Percentiles rank a stretch among this genome's conserved stretches.
Conservation (phyloP, 495 filamentous ascomycete species). For the Trypethelium eluteriae region DNA sequence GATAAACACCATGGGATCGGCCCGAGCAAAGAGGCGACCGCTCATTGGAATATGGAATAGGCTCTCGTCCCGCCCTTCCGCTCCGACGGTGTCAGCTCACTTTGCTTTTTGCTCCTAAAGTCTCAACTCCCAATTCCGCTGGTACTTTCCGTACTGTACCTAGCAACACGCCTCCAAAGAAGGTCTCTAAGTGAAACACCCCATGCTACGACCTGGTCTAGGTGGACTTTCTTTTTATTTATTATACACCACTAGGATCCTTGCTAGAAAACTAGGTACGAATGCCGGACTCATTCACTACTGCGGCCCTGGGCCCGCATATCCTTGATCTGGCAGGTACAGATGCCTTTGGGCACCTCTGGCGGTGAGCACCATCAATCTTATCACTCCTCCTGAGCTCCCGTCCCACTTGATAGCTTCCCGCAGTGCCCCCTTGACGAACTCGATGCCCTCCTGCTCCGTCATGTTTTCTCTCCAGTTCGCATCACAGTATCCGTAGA, state of each 20-base stretch:
- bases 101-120: background rate
- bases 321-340: constrained; percentile 81
- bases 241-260: background rate
- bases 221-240: background rate
- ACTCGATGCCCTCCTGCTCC: constrained; percentile 82
- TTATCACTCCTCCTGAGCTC: constrained; percentile 94
- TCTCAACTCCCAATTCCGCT: background rate
- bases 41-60: background rate
- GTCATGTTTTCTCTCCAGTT: constrained; percentile 95
- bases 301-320: constrained; percentile 48
- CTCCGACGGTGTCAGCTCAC: constrained; percentile 8
- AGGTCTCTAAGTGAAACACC: background rate
- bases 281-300: background rate
- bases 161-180: too few species aligned
- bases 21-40: background rate
- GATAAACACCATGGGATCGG: background rate
- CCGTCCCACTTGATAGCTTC: constrained; percentile 99
- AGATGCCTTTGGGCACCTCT: constrained; percentile 81
- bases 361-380: constrained; percentile 89
- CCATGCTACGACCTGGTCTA: background rate
- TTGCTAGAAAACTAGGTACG: background rate
- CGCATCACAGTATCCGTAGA: constrained; percentile 96
- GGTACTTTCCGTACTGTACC: too few species aligned
- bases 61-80: constrained; percentile 9
- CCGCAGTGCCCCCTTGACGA: constrained; percentile 79